Conservation (phyloP, 306 rosid species). For the Sindora glabra region DNA sequence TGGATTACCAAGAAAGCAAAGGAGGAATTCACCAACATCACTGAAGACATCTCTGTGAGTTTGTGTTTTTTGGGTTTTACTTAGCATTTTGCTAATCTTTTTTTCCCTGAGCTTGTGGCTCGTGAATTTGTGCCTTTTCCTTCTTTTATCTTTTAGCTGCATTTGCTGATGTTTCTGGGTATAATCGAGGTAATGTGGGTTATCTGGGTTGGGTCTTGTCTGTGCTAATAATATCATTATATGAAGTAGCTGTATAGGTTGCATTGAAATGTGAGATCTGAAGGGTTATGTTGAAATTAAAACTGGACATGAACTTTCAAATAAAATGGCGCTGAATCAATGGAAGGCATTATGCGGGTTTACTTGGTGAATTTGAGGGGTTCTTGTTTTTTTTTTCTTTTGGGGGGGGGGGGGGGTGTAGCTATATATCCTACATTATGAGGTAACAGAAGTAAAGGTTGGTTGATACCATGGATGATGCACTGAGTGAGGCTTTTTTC, state of each 20-base stretch:
- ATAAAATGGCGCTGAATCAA: not conserved
- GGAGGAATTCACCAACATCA: conserved; percentile 70
- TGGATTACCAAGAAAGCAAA: conserved; percentile 95
- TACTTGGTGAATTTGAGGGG: too few relatives aligned
- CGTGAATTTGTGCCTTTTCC: not conserved
- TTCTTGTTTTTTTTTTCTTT: too few relatives aligned
- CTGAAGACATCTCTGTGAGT: conserved; percentile 73
- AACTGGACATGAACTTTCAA: not conserved
- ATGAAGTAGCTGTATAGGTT: not conserved
- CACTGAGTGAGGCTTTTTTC: not conserved
- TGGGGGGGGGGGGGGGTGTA: too few relatives aligned
- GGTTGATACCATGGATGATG: not conserved
- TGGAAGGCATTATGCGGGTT: not conserved
- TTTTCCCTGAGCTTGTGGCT: not conserved
- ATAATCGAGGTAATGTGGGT: conserved; percentile 23
- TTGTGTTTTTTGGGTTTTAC: not conserved
- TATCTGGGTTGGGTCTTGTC: conserved; percentile 8
- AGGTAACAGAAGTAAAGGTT: not conserved
- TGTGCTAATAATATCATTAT: conserved; percentile 20
- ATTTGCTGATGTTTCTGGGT: not conserved
- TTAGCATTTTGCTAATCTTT: not conserved
- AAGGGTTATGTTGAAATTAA: not conserved
- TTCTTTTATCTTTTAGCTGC: not conserved
- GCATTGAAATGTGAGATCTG: conserved; percentile 37
- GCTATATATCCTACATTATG: too few relatives aligned